Percentiles rank a stretch among this genome's conserved stretches.
phyloP scores from a whole-genome alignment of 176 grass and related monocot genomes.

The Oryza punctata region DNA sequence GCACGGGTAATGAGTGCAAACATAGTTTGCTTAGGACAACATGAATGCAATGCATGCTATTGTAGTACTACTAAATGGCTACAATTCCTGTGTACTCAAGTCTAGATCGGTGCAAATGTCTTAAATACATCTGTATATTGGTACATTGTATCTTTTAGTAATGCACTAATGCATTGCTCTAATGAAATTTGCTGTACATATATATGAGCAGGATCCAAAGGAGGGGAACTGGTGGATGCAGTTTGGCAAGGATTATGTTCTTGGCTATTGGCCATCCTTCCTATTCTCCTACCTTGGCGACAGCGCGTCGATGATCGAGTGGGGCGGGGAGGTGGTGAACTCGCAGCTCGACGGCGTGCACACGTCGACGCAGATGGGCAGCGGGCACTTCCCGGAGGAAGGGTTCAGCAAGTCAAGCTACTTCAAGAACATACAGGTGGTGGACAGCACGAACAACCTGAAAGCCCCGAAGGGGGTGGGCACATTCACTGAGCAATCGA shows the following conservation, averaged over 20 bases:
- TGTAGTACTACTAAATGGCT: not conserved
- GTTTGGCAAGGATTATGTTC: constrained; percentile 77
- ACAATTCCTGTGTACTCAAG: not conserved
- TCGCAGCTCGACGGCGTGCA: constrained; percentile 65
- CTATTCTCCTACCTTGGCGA: constrained; percentile 81
- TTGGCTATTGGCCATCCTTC: constrained; percentile 96
- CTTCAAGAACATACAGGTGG: constrained; percentile 86
- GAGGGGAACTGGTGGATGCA: constrained; percentile 99
- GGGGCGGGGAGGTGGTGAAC: constrained; percentile 95
- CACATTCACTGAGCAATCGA: constrained; percentile 77
- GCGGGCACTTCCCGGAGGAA: constrained; percentile 82
- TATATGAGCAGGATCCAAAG: constrained; percentile 73
- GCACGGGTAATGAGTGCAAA: constrained; percentile 46
- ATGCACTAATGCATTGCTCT: not conserved
- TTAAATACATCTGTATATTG: not conserved
- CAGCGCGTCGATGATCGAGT: constrained; percentile 88
- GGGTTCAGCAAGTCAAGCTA: constrained; percentile 90
- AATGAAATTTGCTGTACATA: not conserved
- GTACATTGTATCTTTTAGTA: not conserved
- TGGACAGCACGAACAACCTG: constrained; percentile 79
- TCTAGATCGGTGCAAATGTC: not conserved
- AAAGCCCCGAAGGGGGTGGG: constrained; percentile 52
- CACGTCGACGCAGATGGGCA: constrained; percentile 90
- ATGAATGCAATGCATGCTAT: constrained; percentile 13
- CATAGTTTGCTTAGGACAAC: constrained; percentile 19